These are phyloP conservation scores for Davidsoniella australis DNA, from an alignment of 2,329 filamentous ascomycete genomes.

Conservation along the genomic window DNA sequence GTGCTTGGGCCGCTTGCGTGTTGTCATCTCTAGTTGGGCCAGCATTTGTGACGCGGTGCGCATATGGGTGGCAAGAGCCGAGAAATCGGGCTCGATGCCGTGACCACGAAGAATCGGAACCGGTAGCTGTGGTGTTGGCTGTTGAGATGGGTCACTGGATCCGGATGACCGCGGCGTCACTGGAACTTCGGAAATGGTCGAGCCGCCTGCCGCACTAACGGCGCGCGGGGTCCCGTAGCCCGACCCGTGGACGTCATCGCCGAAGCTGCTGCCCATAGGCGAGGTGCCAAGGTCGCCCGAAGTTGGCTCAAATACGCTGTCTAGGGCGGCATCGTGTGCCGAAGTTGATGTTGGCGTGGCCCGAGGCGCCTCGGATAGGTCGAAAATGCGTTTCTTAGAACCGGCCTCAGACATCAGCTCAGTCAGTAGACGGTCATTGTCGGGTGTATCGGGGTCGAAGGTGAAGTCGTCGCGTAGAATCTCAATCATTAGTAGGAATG, in stretches of 20 bases:
- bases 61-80: constrained; percentile 73
- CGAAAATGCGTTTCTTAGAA: constrained; percentile 44
- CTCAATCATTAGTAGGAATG: constrained; percentile 72
- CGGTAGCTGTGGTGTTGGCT: constrained; percentile 27
- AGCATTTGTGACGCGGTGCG: constrained; percentile 76
- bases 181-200: constrained; percentile 38
- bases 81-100: constrained; percentile 61
- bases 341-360: constrained; percentile 21
- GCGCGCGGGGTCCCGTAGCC: background rate
- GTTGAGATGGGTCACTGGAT: constrained; percentile 50
- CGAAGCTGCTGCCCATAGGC: constrained; percentile 43
- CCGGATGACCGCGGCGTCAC: constrained; percentile 51
- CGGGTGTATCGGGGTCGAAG: constrained; percentile 57
- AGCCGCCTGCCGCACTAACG: constrained; percentile 37
- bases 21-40: constrained; percentile 64
- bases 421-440: constrained; percentile 50
- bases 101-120: constrained; percentile 22
- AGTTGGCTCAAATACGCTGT: constrained; percentile 72
- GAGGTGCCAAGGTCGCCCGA: constrained; percentile 64
- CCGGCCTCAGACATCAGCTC: constrained; percentile 40
- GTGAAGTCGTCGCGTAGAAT: constrained; percentile 67
- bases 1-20: constrained; percentile 59
- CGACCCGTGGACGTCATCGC: constrained; percentile 25
- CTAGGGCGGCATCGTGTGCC: constrained; percentile 29
- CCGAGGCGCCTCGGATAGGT: constrained; percentile 50